These are phyloP conservation scores for Schizosaccharomyces osmophilus DNA, from an alignment of 805 yeast genomes.

Conservation along the genomic window DNA sequence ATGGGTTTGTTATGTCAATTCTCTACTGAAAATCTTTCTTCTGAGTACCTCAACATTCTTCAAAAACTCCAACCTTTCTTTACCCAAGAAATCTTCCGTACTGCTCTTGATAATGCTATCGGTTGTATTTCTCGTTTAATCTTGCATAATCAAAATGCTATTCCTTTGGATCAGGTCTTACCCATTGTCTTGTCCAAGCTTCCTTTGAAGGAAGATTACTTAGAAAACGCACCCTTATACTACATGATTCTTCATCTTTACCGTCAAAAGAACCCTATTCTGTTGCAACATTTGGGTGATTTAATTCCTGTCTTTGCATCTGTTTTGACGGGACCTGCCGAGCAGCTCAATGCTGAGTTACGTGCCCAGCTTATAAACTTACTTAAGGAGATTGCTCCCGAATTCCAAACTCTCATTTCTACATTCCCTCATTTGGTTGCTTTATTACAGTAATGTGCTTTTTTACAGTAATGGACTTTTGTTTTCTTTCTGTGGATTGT, in stretches of 20 bases:
- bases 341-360: neutral
- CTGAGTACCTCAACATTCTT: constrained; percentile 45
- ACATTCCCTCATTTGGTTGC: neutral
- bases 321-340: constrained; percentile 30
- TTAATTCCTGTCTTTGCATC: constrained; percentile 44
- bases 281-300: constrained; percentile 13
- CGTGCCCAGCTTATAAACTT: neutral
- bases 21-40: constrained; percentile 31
- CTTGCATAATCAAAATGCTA: constrained; percentile 39
- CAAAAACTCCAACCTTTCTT: constrained; percentile 44
- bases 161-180: constrained; percentile 55
- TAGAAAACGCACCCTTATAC: constrained; percentile 81
- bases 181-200: constrained; percentile 53
- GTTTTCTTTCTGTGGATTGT: neutral
- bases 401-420: neutral
- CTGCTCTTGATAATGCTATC: constrained; percentile 56
- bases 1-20: constrained; percentile 48
- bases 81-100: constrained; percentile 34
- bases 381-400: neutral
- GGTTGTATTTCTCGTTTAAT: constrained; percentile 93
- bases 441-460: neutral
- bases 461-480: neutral
- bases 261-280: constrained; percentile 30
- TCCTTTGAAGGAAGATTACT: constrained; percentile 71
- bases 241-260: constrained; percentile 50